Evolutionary conservation across 345 rosid genomes (phyloP), one percentile per base, ranked within the genome.

Genomic region (Xanthoceras sorbifolium): DNA sequence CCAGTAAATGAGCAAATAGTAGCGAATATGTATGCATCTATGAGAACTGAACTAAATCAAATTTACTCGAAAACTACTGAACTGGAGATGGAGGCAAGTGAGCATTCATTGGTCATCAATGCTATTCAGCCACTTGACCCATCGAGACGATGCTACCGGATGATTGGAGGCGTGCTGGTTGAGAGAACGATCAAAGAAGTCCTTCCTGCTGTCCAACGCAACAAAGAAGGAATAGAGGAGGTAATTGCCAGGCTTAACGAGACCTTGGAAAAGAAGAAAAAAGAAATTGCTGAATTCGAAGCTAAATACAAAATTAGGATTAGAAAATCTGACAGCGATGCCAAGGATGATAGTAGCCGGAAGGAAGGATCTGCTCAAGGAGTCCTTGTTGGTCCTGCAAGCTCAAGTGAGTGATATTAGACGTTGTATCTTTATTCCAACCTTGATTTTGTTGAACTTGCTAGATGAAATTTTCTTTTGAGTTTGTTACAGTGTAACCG

Each of bases 311-410:
- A 93, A 83, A 96, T 96, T 74, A 92, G 94, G 89, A 85, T 96
- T 20, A 82, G 90, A 74, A 96, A 93, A 69, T 80, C 90, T 15
- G 90, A 85, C 22, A 50, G 66, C 62, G 86, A 86, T 25, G 81
- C 80, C 69, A 83, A 78, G 74, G 88, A 89, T 66, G 92, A 81
- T 66, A 79, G 82, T 72, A 82, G 61, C 84, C 86, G 82, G 73
- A 92, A 96, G 83, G 98, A 96, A 80, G 93, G 92, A 67, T 79
- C 91, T 55, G 89, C 99, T 83, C 98, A 95, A 85, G 98, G 99
- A 71, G 99, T 96, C 76, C 98, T 96, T 62, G 99, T 93, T 9
- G 97, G 99, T 42, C 85, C 97, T 69, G 97, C 99, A 5, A 77
- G 89, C 77, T 90, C 91, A n/a, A 87, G 69, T 25, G 84, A 79